These are phyloP conservation scores for Phellinidium pouzarii DNA, from an alignment of 1,284 basidiomycete species.

Conservation along the genomic window DNA sequence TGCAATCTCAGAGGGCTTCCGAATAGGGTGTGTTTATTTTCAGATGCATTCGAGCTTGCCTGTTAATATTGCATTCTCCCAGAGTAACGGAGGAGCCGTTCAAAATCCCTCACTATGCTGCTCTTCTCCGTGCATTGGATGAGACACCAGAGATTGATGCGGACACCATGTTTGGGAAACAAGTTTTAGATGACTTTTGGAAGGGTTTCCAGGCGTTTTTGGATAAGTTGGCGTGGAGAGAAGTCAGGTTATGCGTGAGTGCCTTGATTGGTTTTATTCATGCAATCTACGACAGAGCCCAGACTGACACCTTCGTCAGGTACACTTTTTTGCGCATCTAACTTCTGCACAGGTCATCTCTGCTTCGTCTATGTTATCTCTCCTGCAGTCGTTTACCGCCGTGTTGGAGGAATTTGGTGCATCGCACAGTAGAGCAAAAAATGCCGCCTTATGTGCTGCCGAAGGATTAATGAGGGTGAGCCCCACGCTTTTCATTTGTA, in stretches of 20 bases:
- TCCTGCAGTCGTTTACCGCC: slow-evolving; percentile 75
- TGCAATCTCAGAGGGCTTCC: slow-evolving; percentile 67
- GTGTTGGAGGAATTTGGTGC: slow-evolving; percentile 90
- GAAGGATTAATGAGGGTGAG: slow-evolving; percentile 81
- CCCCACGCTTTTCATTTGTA: slow-evolving; percentile 13
- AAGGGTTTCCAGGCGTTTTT: slow-evolving; percentile 81
- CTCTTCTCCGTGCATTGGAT: slow-evolving; percentile 68
- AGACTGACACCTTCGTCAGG: slow-evolving; percentile 52
- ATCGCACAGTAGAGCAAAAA: slow-evolving; percentile 78
- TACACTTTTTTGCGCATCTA: slow-evolving; percentile 87
- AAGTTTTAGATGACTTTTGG: slow-evolving; percentile 83
- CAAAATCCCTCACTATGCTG: slow-evolving; percentile 85
- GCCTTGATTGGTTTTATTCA: too few relatives aligned
- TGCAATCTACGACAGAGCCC: too few relatives aligned
- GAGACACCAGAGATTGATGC: slow-evolving; percentile 38
- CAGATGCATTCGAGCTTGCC: not conserved
- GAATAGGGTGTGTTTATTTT: slow-evolving; percentile 52
- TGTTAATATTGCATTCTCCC: slow-evolving; percentile 16
- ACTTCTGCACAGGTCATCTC: slow-evolving; percentile 72
- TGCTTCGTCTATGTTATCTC: slow-evolving; percentile 65
- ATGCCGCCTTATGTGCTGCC: slow-evolving; percentile 79
- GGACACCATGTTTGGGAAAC: slow-evolving; percentile 47
- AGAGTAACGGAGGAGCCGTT: slow-evolving; percentile 85
- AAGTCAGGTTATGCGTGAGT: slow-evolving; percentile 72
- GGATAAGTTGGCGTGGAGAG: slow-evolving; percentile 84